Base-by-base conservation (phyloP, 2,329 filamentous ascomycete species). In the Beauveria australis region DNA sequence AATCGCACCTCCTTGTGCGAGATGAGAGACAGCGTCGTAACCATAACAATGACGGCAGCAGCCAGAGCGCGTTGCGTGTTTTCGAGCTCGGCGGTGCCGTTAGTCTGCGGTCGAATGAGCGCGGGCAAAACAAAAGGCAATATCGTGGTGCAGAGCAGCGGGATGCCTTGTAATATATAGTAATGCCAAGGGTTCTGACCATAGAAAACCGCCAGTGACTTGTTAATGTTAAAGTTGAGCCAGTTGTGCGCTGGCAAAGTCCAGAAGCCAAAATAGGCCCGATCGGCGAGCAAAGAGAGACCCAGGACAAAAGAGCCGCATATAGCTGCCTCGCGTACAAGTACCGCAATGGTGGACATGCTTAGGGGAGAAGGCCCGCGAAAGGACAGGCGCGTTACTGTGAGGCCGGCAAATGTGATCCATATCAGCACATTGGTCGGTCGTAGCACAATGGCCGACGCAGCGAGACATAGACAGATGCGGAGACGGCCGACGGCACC, bases 1-100 rank as follows among this genome's bases (percentile, higher is more conserved):
- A 99, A 99, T 68, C 94, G 91, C 67, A 96, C 90, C 79, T 99
- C 94, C 73, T 99, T 99, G 76, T 99, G 94, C 1, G 91, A 86
- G 66, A 97, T 89, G 52, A 89, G 70, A 1, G 91, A 96, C 40
- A 97, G 81, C 2, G 79, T 73, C 1, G 76, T 71, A 10, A 89
- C 75, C 61, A 87, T 89, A 33, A 84, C 73, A 59, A 87, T 64
- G 47, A 88, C 79, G 8, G 84, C 78, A 33, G 79, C 78, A 10
- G 85, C 79, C 9, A 92, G 75, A 41, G 63, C 75, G 70, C 57
- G 64, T 10, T 53, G 49, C 5, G 49, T 53, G 28, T 59, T 59
- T 58, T 66, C 67, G 22, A 73, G 73, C 10, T 69, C 65, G 63
- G 76, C 68, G 26, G 70, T 61, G 9, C 70, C 61, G 43, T 77